phyloP scores from a whole-genome alignment of 176 grass and related monocot species.

The Areca catechu region DNA sequence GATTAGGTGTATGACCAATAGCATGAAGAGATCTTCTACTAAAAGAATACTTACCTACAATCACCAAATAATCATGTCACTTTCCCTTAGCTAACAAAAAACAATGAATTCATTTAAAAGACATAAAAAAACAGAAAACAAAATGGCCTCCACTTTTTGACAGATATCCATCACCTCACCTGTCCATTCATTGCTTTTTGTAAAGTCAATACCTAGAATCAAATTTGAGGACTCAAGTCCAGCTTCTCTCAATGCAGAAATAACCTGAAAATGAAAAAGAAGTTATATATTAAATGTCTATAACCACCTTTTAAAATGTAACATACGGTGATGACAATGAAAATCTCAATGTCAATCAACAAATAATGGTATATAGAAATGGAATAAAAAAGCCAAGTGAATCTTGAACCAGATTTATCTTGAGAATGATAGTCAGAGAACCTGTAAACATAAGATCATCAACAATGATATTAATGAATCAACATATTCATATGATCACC shows the following conservation, averaged over 20 bases:
- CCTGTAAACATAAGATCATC: background rate
- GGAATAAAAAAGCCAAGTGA: too few species aligned
- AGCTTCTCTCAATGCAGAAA: conserved; percentile 72
- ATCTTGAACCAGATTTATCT: background rate
- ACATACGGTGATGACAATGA: background rate
- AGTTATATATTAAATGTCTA: background rate
- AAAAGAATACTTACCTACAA: conserved; percentile 61
- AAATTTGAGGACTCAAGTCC: conserved; percentile 95
- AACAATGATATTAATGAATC: background rate
- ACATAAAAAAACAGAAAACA: conserved; percentile 1
- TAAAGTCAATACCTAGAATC: conserved; percentile 90
- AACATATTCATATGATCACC: background rate
- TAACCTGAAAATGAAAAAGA: conserved; percentile 38
- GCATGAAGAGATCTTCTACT: conserved; percentile 77
- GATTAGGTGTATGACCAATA: conserved; percentile 50
- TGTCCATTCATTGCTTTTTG: conserved; percentile 99
- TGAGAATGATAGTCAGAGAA: background rate
- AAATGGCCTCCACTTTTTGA: background rate
- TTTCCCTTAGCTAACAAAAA: conserved; percentile 7
- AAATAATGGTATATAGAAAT: too few species aligned
- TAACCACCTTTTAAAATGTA: conserved; percentile 3
- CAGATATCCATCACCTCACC: conserved; percentile 31
- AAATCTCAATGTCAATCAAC: background rate
- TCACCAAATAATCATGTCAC: conserved; percentile 1
- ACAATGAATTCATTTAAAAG: background rate